These are phyloP conservation scores for Begonia loranthoides DNA, from an alignment of 306 rosid species.

Conservation along the genomic window DNA sequence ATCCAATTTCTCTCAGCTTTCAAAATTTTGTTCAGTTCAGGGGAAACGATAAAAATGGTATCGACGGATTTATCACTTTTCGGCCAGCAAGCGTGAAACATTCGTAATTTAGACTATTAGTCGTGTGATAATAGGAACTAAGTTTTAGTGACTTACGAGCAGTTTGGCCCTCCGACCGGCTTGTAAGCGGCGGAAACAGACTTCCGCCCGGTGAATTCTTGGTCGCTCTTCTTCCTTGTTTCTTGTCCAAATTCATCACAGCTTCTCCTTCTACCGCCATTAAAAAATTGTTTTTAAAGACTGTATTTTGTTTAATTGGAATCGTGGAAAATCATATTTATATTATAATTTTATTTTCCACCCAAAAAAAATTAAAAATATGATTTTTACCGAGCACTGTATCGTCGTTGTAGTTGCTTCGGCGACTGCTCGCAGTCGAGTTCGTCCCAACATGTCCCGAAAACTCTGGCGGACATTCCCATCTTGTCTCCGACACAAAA, in stretches of 20 bases:
- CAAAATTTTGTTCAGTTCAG: background rate
- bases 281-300: background rate
- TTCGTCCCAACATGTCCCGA: slow-evolving; percentile 26
- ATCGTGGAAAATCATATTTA: too few species aligned
- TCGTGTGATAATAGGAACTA: too few species aligned
- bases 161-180: slow-evolving; percentile 51
- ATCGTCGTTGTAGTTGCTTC: too few species aligned
- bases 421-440: slow-evolving; percentile 15
- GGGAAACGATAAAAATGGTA: background rate
- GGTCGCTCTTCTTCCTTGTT: slow-evolving; percentile 24
- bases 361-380: background rate
- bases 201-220: slow-evolving; percentile 23
- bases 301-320: background rate
- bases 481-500: slow-evolving; percentile 24
- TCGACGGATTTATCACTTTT: background rate
- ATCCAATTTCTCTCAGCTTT: background rate
- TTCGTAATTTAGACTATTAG: background rate
- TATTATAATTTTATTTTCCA: too few species aligned
- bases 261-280: slow-evolving; percentile 48
- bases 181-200: slow-evolving; percentile 16
- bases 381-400: slow-evolving; percentile 18
- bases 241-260: slow-evolving; percentile 29
- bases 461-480: slow-evolving; percentile 37
- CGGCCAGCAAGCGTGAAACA: background rate
- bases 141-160: slow-evolving; percentile 56